Evolutionary conservation across 768 basidiomycete genomes (phyloP), one percentile per base, ranked within the genome.

Genomic region (Tulasnella sp.): DNA sequence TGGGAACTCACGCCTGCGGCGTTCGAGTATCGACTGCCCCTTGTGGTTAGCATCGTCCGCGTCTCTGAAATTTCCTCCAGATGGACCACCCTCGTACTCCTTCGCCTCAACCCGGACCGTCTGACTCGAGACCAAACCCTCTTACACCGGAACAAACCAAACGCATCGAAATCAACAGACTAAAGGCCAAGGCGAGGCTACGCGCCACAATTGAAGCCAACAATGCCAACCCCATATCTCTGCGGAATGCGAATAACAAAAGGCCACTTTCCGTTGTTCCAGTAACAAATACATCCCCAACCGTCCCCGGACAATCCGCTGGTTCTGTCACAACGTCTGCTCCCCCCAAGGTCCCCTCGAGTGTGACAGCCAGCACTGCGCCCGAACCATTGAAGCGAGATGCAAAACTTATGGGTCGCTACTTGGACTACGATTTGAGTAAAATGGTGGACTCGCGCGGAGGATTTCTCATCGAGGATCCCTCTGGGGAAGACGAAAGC

Each of bases 371-470:
- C 77, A 6, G 75, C 73, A 53, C 21, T 27, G 52, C 52, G 9
- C 63, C 67, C 6, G n/a, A n/a, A n/a, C n/a, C n/a, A n/a, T 71
- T 90, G 54, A 79, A 79, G 65, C 79, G 84, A 6, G 86, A 91
- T 63, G 77, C 82, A 11, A 78, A 86, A 32, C 73, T 91, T 62
- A 54, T 54, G 52, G 94, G 90, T 25, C 87, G 80, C 46, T 97
- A 97, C 71, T 94, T 94, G 62, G 94, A 98, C 62, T 98, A 96
- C 79, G 93, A 97, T 68, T 70, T 97, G 12, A 86, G 86, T 11
- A 97, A 96, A 74, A 87, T 97, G 82, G 84, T 91, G 65, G 97
- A 99, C 68, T 84, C 91, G 6, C 86, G 92, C 67, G 96, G 94
- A 49, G 96, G 96, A 1, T 99, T 97, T 69, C 70, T 99, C 65